Base-by-base conservation (phyloP, 257 asterid species). In the Jacaranda copaia region DNA sequence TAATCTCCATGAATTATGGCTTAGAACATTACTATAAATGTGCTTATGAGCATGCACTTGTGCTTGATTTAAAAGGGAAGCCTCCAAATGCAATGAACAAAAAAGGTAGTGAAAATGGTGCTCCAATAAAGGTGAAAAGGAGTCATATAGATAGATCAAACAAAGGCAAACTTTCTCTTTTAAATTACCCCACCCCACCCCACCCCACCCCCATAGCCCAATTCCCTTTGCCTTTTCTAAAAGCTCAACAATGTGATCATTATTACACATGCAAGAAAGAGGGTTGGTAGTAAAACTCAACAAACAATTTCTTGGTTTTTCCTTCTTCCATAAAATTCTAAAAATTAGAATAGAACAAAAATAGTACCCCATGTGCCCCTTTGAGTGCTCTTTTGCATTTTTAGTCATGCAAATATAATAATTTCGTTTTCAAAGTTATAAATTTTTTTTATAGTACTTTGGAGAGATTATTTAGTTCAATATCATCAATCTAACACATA, bases 161-260 rank as follows among this genome's bases (percentile, higher is more conserved):
- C 88, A 82, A 84, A 84, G 78, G 86, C 80, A 65, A 79, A 52
- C 86, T 85, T 85, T 85, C 75, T 64, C 25, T 73, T 67, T 81
- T 71, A 49, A 61, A 65, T 76, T 58, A 66, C 72, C 20, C 70
- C 43, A 68, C 58, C 73, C 56, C 72, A 7, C 62, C 16, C 43
- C n/a, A n/a, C n/a, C n/a, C 53, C 11, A 7, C 3, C 32, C 61
- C 64, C 39, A 35, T 32, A 20, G 10, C 40, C 64, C 64, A 8
- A n/a, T 3, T 25, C 42, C 46, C 19, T 36, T 45, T 43, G 45
- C 81, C 60, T 79, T 82, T 81, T 18, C n/a, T 18, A 75, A 82
- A 87, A 76, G 83, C 69, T 45, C 58, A 58, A 32, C 46, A 51
- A 15, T 68, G 59, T 72, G 56, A 63, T 70, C 60, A 73, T 65